Evolutionary conservation across 164 flowering plant genomes (phyloP), one percentile per base, ranked within the genome.

Genomic region (Berberis thunbergii): DNA sequence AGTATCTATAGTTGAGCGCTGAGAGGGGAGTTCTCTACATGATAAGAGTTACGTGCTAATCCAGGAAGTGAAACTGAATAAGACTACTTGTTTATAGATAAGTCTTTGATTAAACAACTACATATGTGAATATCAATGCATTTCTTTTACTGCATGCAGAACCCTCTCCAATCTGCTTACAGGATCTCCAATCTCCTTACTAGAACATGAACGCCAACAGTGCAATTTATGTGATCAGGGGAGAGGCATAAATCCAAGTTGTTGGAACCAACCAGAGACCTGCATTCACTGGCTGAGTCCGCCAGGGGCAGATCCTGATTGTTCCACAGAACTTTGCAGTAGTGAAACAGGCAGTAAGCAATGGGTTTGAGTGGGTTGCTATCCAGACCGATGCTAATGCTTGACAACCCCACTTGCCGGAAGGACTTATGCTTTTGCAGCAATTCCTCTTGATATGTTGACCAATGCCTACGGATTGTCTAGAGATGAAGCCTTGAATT

Each of bases 171-270:
- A 61, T 65, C 78, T 0, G 94, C 94, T 1, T 83, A 83, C 75
- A 26, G 26, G 0, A 26, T 0, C 60, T 89, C 43, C 41, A 72
- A 61, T 65, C 79, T 0, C 96, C 94, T 1, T 83, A 83, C 75
- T 89, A 74, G 77, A 69, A 61, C 72, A 1, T 72, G 56, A 84
- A 86, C 70, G 80, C 86, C 46, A 85, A 89, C 76, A 73, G 73
- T 50, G 60, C 86, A 4, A 43, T 79, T 26, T 89, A 84, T 76
- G 60, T 61, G 13, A 75, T 76, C 0, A 70, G 77, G 7, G 96
- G 94, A 3, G 68, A 60, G 8, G 81, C 67, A 39, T 65, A 80
- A 45, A 57, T 87, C 12, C 83, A 83, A 49, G 58, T 79, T 2
- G 81, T 76, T 7, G 68, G 62, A 4, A 39, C 67, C 67, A 53